Conservation (phyloP, 805 yeast genomes). For the Wickerhamomyces tratensis region DNA sequence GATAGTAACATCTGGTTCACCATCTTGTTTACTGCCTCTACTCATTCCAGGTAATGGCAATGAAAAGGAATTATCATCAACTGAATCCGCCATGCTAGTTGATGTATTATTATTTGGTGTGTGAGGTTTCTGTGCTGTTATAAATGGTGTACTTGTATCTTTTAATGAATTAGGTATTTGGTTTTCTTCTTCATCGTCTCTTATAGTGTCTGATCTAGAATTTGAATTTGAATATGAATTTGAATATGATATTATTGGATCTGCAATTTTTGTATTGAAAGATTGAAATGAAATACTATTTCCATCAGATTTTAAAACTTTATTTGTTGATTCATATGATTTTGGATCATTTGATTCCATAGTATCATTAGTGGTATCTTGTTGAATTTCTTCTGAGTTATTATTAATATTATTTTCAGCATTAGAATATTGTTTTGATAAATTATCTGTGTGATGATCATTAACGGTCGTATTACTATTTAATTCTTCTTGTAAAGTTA, state of each 20-base stretch:
- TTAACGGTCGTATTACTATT: neutral
- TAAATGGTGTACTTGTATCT: neutral
- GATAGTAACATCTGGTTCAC: constrained; percentile 1
- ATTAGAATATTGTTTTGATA: too few species aligned
- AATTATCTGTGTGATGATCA: too few species aligned
- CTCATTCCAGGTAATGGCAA: constrained; percentile 30
- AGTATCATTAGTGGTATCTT: neutral
- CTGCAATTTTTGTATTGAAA: neutral
- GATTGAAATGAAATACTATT: neutral
- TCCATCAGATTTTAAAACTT: neutral
- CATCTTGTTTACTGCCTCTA: constrained; percentile 1
- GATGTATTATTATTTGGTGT: neutral
- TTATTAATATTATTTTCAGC: too few species aligned
- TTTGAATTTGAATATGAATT: neutral
- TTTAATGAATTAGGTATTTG: neutral
- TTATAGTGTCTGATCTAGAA: neutral
- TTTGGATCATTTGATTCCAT: neutral
- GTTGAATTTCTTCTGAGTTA: too few species aligned
- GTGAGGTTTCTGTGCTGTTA: neutral
- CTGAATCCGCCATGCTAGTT: constrained; percentile 3
- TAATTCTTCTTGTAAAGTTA: neutral
- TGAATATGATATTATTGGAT: neutral
- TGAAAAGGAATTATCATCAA: constrained; percentile 41
- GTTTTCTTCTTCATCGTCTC: neutral
- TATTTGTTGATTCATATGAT: neutral